Conservation (phyloP, 2,329 filamentous ascomycete species). For the Magnaporthiopsis poae region DNA sequence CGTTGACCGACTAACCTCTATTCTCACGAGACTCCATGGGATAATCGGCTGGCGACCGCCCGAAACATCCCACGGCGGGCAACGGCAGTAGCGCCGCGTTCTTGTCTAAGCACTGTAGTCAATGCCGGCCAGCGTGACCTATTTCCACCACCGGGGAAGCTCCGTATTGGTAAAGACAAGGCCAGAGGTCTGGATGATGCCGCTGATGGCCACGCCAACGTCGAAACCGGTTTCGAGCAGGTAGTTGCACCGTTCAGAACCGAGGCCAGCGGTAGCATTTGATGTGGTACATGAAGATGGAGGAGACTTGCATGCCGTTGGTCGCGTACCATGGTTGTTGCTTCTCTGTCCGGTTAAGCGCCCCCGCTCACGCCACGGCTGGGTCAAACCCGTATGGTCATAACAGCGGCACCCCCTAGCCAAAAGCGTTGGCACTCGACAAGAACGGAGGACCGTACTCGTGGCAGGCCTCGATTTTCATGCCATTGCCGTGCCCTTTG, state of each 20-base stretch:
- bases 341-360: too few species aligned
- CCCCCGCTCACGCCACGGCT: too few species aligned
- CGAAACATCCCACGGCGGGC: conserved; percentile 25
- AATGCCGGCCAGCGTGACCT: conserved; percentile 27
- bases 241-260: conserved; percentile 29
- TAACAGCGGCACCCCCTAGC: background rate
- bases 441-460: conserved; percentile 11
- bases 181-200: conserved; percentile 34
- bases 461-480: conserved; percentile 5
- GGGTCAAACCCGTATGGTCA: background rate
- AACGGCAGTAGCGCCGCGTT: conserved; percentile 19
- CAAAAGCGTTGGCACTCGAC: conserved; percentile 7
- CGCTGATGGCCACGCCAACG: conserved; percentile 31
- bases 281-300: conserved; percentile 34
- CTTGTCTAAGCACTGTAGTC: conserved; percentile 16
- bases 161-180: conserved; percentile 27
- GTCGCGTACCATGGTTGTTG: conserved; percentile 26
- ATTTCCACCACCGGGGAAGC: conserved; percentile 37
- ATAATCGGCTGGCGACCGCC: conserved; percentile 16
- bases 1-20: background rate
- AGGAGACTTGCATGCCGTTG: conserved; percentile 26
- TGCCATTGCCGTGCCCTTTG: conserved; percentile 27
- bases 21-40: background rate
- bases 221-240: conserved; percentile 32
- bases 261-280: conserved; percentile 25